Evolutionary conservation across 2,329 filamentous ascomycete genomes (phyloP), one percentile per base, ranked within the genome.

Genomic region (Ophidiomyces ophidiicola): DNA sequence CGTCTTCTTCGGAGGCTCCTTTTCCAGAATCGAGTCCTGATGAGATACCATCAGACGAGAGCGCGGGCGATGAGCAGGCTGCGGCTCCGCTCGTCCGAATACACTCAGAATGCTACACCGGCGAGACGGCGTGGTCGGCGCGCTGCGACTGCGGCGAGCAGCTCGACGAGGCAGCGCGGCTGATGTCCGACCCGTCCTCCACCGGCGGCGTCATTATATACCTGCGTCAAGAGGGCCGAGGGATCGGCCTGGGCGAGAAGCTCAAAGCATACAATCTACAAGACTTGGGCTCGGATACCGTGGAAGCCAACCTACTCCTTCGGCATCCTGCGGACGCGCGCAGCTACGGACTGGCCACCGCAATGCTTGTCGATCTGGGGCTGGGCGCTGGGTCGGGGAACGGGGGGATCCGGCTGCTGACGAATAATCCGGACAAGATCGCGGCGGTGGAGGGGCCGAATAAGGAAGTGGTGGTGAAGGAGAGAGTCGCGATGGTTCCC

Each of bases 81-180:
- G 20, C 41, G 21, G 56, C 80, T 1, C 84, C 90, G 0, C 68
- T 98, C 26, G 88, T 98, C 32, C 75, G 90, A 42, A 98, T 98
- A 55, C 90, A 98, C 60, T 93, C 84, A 2, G 90, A 98, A 62
- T 98, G 90, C 64, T 98, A 98, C 61, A 98, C 90, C 0, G 90
- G 90, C 43, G 90, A 98, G 68, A 98, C 90, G 1, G 90, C 92
- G 1, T 96, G 90, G 90, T 94, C 87, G 5, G 88, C 90, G 24
- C 78, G 90, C 19, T 98, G 90, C 64, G 90, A 98, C 63, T 98
- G 90, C 59, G 90, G 90, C 41, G 90, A 98, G 63, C 90, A 98
- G 59, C 72, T 98, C 2, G 90, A 98, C 59, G 90, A 98, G 65
- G 90, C 90, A 1, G 90, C 88, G 1, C 74, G 90, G 18, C 67